Evolutionary conservation across 257 asterid genomes (phyloP), one percentile per base, ranked within the genome.

Genomic region (Apocynum venetum): DNA sequence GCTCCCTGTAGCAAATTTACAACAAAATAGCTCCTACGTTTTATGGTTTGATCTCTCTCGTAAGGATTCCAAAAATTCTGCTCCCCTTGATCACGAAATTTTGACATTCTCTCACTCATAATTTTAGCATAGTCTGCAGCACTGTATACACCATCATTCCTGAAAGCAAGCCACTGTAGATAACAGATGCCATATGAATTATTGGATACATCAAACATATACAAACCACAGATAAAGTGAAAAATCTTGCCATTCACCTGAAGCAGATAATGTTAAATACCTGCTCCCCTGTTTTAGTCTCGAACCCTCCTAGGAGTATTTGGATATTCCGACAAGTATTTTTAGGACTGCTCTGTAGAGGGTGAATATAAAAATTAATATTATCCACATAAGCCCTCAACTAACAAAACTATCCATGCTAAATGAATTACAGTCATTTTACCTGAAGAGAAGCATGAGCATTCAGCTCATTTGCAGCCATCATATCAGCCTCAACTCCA

Each of bases 211-310:
- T 46, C 7, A 73, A 72, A 60, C 47, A 57, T 35, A 72, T 35
- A 59, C 31, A 74, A 35, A 43, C 44, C 36, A 8, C 43, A n/a
- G 31, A 70, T 47, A 70, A 12, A 1, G 10, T 19, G 10, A 59
- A 60, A 46, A 76, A 74, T 6, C 44, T 75, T 73, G 38, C 6
- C 73, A 67, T 47, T 47, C 79, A 74, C 66, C 66, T 48, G 74
- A 46, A 64, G 46, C 57, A 72, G 48, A 69, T 13, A 38, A 69
- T 71, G 14, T 55, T 55, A 55, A 77, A 76, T 72, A 89, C 98
- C 96, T 94, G 98, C 90, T 94, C 98, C 76, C 98, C 98, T 4
- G 89, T 92, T 86, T 85, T 92, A 78, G 97, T 94, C 92, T 94
- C 98, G 71, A 94, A 94, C 67, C 98, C 98, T 79, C 98, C 98